Conservation (phyloP, 192 early-diverging fungal genomes). For the Anaeromyces robustus region DNA sequence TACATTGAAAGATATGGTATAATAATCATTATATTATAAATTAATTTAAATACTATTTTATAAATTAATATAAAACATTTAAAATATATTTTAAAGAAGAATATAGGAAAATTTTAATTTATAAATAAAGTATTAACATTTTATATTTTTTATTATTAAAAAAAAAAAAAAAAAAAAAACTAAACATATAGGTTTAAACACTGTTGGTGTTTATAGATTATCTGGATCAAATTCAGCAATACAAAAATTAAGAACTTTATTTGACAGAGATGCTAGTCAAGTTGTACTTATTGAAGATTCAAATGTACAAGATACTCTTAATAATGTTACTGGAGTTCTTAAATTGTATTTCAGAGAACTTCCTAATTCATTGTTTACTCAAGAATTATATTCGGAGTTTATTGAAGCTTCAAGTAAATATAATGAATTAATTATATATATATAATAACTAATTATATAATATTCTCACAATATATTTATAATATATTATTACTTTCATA, state of each 20-base stretch:
- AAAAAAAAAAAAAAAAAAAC: too few species aligned
- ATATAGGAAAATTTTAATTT: too few species aligned
- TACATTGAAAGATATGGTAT: slow-evolving; percentile 49
- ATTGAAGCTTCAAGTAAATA: slow-evolving; percentile 50
- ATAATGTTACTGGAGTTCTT: slow-evolving; percentile 69
- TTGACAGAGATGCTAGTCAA: slow-evolving; percentile 36
- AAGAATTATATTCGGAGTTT: slow-evolving; percentile 40
- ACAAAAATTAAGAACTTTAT: slow-evolving; percentile 46
- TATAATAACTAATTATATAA: too few species aligned
- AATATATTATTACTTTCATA: too few species aligned
- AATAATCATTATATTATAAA: too few species aligned
- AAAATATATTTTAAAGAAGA: too few species aligned
- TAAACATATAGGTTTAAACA: slow-evolving; percentile 50
- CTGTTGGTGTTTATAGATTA: slow-evolving; percentile 78
- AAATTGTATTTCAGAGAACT: slow-evolving; percentile 92
- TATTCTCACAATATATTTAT: too few species aligned
- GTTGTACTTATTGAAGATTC: slow-evolving; percentile 4
- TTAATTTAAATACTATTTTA: too few species aligned
- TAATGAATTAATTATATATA: too few species aligned
- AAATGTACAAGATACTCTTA: slow-evolving; percentile 56
- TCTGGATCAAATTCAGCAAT: slow-evolving; percentile 67
- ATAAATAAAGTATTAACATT: too few species aligned
- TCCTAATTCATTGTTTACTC: slow-evolving; percentile 71
- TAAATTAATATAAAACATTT: too few species aligned
- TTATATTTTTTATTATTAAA: too few species aligned